phyloP scores from a whole-genome alignment of 2,329 filamentous ascomycete genomes.

The Blastomyces silverae region DNA sequence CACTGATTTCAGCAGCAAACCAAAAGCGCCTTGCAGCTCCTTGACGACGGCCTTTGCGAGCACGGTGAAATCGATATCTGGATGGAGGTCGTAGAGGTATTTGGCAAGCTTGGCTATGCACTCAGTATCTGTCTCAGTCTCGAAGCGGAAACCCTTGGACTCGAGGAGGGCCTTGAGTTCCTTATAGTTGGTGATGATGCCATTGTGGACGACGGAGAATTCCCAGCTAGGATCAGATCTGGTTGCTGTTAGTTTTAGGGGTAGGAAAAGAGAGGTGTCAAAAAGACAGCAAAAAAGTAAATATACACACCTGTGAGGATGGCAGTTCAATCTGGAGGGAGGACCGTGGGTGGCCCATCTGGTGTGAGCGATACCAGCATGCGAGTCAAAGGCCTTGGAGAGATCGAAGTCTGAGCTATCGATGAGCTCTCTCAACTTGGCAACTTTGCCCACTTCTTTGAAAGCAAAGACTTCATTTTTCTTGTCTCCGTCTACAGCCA shows the following conservation, averaged over 20 bases:
- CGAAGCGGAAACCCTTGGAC: constrained; percentile 95
- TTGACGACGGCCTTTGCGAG: constrained; percentile 96
- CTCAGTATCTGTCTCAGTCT: constrained; percentile 98
- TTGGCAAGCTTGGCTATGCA: constrained; percentile 99
- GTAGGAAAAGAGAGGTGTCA: not conserved
- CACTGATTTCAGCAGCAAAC: constrained; percentile 94
- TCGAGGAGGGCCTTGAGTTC: constrained; percentile 90
- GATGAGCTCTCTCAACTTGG: constrained; percentile 89
- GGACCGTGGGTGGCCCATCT: constrained; percentile 97
- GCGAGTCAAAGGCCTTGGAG: constrained; percentile 91
- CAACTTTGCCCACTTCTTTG: constrained; percentile 99
- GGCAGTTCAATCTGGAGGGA: constrained; percentile 91
- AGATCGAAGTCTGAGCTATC: constrained; percentile 75
- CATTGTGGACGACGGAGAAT: constrained; percentile 97
- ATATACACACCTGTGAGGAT: constrained; percentile 77
- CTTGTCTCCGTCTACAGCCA: constrained; percentile 96
- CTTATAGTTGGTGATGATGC: constrained; percentile 99
- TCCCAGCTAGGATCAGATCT: constrained; percentile 94
- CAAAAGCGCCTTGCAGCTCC: constrained; percentile 96
- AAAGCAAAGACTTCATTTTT: constrained; percentile 95
- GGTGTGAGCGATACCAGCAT: constrained; percentile 97
- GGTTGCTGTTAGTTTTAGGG: not conserved
- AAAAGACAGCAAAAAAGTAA: no score
- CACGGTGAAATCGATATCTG: constrained; percentile 89
- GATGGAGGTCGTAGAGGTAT: constrained; percentile 94